These are phyloP conservation scores for Cymbomonas tetramitiformis DNA, from an alignment of 139 green algal genomes.

Conservation along the genomic window DNA sequence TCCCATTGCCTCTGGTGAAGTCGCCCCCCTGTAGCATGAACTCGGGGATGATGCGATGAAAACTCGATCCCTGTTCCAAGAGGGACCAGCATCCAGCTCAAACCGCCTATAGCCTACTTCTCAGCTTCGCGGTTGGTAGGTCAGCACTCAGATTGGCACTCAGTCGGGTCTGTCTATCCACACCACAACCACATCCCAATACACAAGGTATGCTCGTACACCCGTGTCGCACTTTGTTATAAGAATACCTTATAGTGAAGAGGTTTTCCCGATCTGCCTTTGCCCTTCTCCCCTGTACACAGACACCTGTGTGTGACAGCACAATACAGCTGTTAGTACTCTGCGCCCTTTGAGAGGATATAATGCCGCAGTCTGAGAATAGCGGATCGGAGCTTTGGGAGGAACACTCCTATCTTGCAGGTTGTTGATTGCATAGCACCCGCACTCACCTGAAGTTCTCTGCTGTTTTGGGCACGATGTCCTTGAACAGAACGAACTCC, in stretches of 20 bases:
- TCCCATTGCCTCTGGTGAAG: slow-evolving; percentile 40
- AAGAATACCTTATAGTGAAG: slow-evolving; percentile 28
- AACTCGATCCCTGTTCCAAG: slow-evolving; percentile 27
- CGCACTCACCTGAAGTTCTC: slow-evolving; percentile 38
- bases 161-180: too few species aligned
- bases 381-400: too few species aligned
- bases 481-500: slow-evolving; percentile 76
- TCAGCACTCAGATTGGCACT: too few species aligned
- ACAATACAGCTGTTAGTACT: too few species aligned
- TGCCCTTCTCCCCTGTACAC: slow-evolving; percentile 36
- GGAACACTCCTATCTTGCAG: slow-evolving; percentile 29
- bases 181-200: too few species aligned
- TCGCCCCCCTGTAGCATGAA: slow-evolving; percentile 42
- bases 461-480: slow-evolving; percentile 51
- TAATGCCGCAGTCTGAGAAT: too few species aligned
- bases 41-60: slow-evolving; percentile 43
- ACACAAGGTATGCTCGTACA: too few species aligned
- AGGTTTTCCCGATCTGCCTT: slow-evolving; percentile 8
- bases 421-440: slow-evolving; percentile 27
- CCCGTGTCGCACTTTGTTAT: too few species aligned
- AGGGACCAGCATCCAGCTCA: slow-evolving; percentile 26
- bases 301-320: too few species aligned
- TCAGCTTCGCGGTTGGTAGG: too few species aligned
- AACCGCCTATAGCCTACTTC: too few species aligned
- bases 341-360: too few species aligned